Evolutionary conservation across 192 early-diverging fungal species (phyloP), one percentile per base, ranked within the genome.

Genomic region (Rhizophagus sp.): DNA sequence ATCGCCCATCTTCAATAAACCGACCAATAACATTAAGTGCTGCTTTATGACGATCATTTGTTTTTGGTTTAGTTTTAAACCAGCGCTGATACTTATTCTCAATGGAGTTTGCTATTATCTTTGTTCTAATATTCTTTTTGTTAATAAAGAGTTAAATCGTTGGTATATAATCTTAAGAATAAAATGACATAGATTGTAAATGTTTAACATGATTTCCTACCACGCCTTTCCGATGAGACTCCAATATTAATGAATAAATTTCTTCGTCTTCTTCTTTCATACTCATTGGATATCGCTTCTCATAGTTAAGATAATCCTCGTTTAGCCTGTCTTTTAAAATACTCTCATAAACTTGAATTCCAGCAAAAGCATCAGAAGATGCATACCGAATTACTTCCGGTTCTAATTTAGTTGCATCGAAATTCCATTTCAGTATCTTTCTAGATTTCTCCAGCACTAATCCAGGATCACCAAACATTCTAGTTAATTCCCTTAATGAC

Each of bases 301-400:
- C 75, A 10, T 72, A 82, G 47, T 62, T 57, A n/a, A 66, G 47
- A 47, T 82, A 82, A 12, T 73, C 69, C 8, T n/a, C 2, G 34
- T 78, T 78, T 25, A 68, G 24, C 15, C 33, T 76, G 47, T 76
- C 65, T 34, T 24, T 34, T 47, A 83, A 11, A 79, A 85, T 80
- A 66, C 83, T 85, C 22, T 80, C 78, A 68, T 80, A 85, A 17
- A 85, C 83, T 4, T 79, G 81, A 36, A 75, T 27, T 27, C 82
- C 84, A 6, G 84, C 84, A 79, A 85, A 85, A 3, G 84, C 84
- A 67, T 85, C 84, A 68, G 82, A 73, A 47, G 84, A 80, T 27
- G 84, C 82, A 72, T 85, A 85, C 73, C 77, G 77, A 2, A 83
- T 52, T 75, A 82, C 81, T 27, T 76, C 75, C 10, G 71, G 71